Percentiles rank a stretch among this genome's conserved stretches.
Conservation (phyloP, 1,139 yeast species). For the Ogataea hybrid region DNA sequence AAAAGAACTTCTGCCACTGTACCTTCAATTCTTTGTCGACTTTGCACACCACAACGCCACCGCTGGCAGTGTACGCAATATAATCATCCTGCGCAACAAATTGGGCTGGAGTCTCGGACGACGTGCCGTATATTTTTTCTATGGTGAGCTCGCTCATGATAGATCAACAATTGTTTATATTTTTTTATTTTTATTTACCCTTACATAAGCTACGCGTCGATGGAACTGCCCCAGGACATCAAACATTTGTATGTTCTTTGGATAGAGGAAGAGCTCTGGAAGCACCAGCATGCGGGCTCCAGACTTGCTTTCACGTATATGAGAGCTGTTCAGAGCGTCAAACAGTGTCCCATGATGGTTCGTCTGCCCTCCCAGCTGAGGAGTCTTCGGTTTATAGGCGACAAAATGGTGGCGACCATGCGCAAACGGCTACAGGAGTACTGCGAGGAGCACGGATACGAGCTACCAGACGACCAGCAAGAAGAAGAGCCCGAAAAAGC, state of each 20-base stretch:
- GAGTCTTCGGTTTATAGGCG: constrained; percentile 58
- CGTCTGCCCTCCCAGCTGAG: constrained; percentile 49
- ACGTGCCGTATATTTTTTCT: constrained; percentile 40
- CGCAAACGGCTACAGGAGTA: constrained; percentile 41
- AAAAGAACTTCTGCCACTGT: constrained; percentile 45
- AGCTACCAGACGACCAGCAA: constrained; percentile 36
- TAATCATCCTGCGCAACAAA: constrained; percentile 41
- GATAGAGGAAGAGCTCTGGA: constrained; percentile 50
- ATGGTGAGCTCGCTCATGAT: constrained; percentile 25
- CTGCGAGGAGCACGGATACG: constrained; percentile 44
- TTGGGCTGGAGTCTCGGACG: constrained; percentile 38
- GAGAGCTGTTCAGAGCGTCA: constrained; percentile 48
- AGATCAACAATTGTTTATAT: constrained; percentile 10
- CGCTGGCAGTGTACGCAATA: constrained; percentile 64
- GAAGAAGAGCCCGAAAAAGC: constrained; percentile 7
- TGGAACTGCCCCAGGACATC: constrained; percentile 35
- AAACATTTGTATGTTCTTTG: constrained; percentile 46
- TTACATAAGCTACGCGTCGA: constrained; percentile 15
- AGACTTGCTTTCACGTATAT: constrained; percentile 45
- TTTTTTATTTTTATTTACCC: constrained; percentile 1
- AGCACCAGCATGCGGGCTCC: constrained; percentile 41
- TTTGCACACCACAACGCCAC: constrained; percentile 58
- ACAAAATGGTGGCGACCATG: constrained; percentile 52
- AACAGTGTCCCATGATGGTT: constrained; percentile 41
- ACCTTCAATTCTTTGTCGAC: constrained; percentile 28